Base-by-base conservation (phyloP, 2,329 filamentous ascomycete genomes). In the Cytospora mali region DNA sequence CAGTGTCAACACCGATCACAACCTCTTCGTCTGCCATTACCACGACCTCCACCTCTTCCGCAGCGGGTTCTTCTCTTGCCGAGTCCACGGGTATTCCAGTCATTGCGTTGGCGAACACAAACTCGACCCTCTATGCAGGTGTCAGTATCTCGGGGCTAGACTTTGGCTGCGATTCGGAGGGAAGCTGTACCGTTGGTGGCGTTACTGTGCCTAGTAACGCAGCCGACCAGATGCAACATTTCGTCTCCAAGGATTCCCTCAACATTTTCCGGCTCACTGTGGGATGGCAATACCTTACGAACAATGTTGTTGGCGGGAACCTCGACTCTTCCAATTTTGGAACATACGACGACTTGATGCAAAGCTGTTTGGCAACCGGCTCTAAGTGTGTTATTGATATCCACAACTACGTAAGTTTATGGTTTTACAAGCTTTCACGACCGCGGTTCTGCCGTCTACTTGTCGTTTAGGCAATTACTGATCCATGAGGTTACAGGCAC, bases 191-290 rank as follows among this genome's bases (percentile, higher is more conserved):
- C 23, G 58, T 73, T 11, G 72, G 70, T 57, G 65, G 55, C 23
- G 55, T 62, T 28, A 55, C 54, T 4, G 53, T 63, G 14, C 64
- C 61, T 21, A 63, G 51, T 53, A 57, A 48, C 57, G 75, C 73
- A 25, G 67, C 76, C 4, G 76, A 70, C 3, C 83, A 85, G 68
- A 85, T 86, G 77, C 74, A 81, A 59, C 84, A 87, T 68, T 87
- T 86, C 66, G 75, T 80, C 58, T 76, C 76, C 16, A 77, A 82
- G 51, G 79, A 83, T 68, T 75, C 77, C 54, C 74, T 87, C 58
- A 87, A 86, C 69, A 74, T 84, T 42, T 82, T 86, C 71, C 80
- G 84, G 42, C 75, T 88, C 10, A 68, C 84, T 0, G 79, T 84
- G 0, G 76, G 77, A 18, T 84, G 82, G 82, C 81, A 84, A 69